Base-by-base conservation (phyloP, 805 yeast species). In the Kregervanrija fluxuum region DNA sequence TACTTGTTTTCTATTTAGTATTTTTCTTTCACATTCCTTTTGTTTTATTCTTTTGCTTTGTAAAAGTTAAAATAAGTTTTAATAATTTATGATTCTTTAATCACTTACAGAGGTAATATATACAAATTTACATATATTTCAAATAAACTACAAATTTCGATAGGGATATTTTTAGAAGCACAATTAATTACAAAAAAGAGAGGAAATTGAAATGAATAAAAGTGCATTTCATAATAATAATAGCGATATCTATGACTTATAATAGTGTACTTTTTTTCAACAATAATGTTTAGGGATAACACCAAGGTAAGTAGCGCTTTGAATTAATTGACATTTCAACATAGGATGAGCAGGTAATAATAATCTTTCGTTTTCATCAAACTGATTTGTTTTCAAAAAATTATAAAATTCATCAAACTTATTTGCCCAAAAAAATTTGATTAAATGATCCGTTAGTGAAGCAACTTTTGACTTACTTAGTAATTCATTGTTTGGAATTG, bases 341-440 rank as follows among this genome's bases (percentile, higher is more conserved):
- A 52, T 35, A 16, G 51, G 47, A 41, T 46, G 42, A 8, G 51
- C 38, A 16, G 43, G 40, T 30, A 35, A 48, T 37, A 53, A 41
- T 11, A 58, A 44, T 32, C 52, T 54, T 5, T 47, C 46, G 4
- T 34, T 33, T 6, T 31, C 35, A 44, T 49, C 53, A 38, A 40
- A 38, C 44, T 52, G 56, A 15, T 49, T 43, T 3, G 37, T 44
- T 41, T 55, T 52, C 30, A 62, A 37, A 42, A 52, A 57, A 37
- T 48, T 48, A 43, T 51, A 59, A 14, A 61, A 49, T 3, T 54
- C 48, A 3, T 56, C 54, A 8, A 51, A 44, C 22, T 52, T 48
- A 38, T 54, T 54, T 11, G 51, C 48, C 62, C 64, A 62, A 42
- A 53, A 58, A 38, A 58, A 59, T 42, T 59, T 60, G 30, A 61